Evolutionary conservation across 305 asterid genomes (phyloP), one percentile per base, ranked within the genome.

Genomic region (Coffea humblotiana): DNA sequence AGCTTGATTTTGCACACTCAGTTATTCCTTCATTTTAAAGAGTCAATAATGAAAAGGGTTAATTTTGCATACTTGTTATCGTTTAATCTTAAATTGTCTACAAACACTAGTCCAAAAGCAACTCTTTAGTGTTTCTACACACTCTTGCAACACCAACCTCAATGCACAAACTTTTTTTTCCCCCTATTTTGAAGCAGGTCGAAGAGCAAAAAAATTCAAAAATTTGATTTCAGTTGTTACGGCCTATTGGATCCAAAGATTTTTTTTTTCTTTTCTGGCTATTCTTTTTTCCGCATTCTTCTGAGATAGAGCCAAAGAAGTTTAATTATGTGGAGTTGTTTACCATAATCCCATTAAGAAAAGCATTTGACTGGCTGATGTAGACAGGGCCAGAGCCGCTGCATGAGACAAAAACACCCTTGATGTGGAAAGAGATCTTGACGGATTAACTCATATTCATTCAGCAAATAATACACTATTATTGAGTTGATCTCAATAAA

Each of bases 401-500:
- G 11, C 14, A 73, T 15, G n/a, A 29, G 65, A 73, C 77, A 73
- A 52, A 27, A 3, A 10, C 60, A 52, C 43, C 43, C 63, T 73
- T 51, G 77, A 52, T 51, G 40, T 6, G 29, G 48, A 40, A 29
- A 48, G 65, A 52, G 47, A 29, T 8, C 37, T 27, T 52, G 65
- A 18, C 19, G 65, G 77, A 51, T 73, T 73, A 51, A 51, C 77
- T 52, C 65, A 29, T 29, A 52, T 51, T 29, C 27, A 15, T 49
- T 12, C 16, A 51, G 47, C 25, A 14, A 23, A 51, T 64, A 63
- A 25, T 11, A 63, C 35, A 73, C 27, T 16, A 72, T 29, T 29
- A 27, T 8, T 73, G 18, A 73, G 77, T 73, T 73, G 65, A 73
- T 73, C 65, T 73, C 65, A 73, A 52, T 73, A 73, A 29, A 73